Base-by-base conservation (phyloP, 2,329 filamentous ascomycete species). In the Colletotrichum limetticola region DNA sequence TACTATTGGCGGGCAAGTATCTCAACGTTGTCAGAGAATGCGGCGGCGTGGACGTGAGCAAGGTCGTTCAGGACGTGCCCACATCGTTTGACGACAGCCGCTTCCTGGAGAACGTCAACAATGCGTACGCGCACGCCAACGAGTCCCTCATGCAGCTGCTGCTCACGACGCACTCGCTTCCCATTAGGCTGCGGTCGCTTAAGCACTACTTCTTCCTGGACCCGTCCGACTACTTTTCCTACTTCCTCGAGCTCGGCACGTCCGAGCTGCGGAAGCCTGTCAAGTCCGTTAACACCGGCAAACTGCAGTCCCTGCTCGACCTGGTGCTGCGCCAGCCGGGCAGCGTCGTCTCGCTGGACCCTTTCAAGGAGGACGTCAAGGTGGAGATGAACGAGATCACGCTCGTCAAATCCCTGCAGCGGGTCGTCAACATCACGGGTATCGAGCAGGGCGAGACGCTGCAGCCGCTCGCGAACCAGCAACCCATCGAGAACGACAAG, bases 121-220 rank as follows among this genome's bases (percentile, higher is more conserved):
- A 90, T 66, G 97, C 97, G 3, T 99, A 99, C 79, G 95, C 96
- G 0, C 93, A 98, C 80, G 97, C 97, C 66, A 99, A 99, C 82
- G 93, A 95, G 71, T 98, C 96, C 8, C 88, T 99, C 26, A 92
- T 99, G 84, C 93, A 95, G 73, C 88, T 99, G 0, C 91, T 99
- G 3, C 88, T 99, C 53, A 98, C 96, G 0, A 97, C 97, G 7
- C 97, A 99, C 80, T 94, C 94, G 14, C 89, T 99, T 5, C 95
- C 96, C 0, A 93, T 94, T 32, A 91, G 97, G 49, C 88, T 99
- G 69, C 91, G 93, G 58, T 98, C 96, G 16, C 87, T 99, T 52
- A 99, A 99, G 82, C 97, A 99, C 83, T 99, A 99, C 85, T 99
- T 98, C 86, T 99, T 99, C 87, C 91, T 99, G 74, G 96, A 98